These are phyloP conservation scores for Mycena vulgaris DNA, from an alignment of 768 basidiomycete genomes.

Conservation along the genomic window DNA sequence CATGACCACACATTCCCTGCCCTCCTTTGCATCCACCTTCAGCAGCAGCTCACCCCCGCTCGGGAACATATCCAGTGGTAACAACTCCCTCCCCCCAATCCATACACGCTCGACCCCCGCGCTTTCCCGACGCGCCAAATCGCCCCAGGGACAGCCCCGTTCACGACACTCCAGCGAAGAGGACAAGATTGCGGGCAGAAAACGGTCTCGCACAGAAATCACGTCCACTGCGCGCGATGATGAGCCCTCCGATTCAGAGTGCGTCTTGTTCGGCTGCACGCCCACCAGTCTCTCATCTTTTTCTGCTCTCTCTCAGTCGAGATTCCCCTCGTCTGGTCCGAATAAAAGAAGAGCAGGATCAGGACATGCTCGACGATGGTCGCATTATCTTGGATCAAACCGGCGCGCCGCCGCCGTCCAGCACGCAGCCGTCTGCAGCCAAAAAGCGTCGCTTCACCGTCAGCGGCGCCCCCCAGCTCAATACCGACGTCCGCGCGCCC, in stretches of 20 bases:
- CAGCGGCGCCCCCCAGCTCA: conserved; percentile 71
- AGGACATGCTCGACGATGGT: conserved; percentile 58
- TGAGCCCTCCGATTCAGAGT: conserved; percentile 62
- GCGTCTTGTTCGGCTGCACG: conserved; percentile 47
- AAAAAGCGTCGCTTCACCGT: conserved; percentile 84
- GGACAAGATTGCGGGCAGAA: conserved; percentile 51
- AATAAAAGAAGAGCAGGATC: conserved; percentile 78
- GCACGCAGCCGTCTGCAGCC: conserved; percentile 59
- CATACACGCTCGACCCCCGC: conserved; percentile 58
- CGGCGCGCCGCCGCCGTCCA: conserved; percentile 58
- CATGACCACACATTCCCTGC: conserved; percentile 74
- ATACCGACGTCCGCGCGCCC: conserved; percentile 64
- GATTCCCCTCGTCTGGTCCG: conserved; percentile 63
- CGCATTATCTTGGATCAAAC: conserved; percentile 26
- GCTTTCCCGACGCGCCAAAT: conserved; percentile 53
- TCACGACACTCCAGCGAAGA: conserved; percentile 53
- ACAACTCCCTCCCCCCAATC: conserved; percentile 78
- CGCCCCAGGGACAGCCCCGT: conserved; percentile 43
- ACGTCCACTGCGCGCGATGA: conserved; percentile 53
- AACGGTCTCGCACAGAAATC: conserved; percentile 63
- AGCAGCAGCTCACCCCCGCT: conserved; percentile 68
- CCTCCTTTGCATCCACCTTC: conserved; percentile 87
- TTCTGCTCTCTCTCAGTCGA: conserved; percentile 49
- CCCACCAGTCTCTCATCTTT: conserved; percentile 8
- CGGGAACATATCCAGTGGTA: conserved; percentile 62